These are phyloP conservation scores for Avena sativa DNA, from an alignment of 176 grass and related monocot species.

Conservation along the genomic window DNA sequence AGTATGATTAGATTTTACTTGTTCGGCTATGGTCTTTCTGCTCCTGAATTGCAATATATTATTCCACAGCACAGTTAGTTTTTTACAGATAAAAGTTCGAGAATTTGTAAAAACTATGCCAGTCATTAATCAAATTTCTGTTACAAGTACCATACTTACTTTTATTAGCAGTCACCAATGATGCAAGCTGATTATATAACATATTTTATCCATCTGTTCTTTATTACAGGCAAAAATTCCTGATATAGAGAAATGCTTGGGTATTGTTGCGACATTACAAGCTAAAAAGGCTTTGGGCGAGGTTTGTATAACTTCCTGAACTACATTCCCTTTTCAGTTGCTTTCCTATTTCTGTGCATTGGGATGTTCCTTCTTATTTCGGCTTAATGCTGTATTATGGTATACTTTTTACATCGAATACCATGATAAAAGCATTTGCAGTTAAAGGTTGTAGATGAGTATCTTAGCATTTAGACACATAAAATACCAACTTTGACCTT, in stretches of 20 bases:
- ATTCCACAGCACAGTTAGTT: neutral
- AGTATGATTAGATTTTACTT: conserved; percentile 13
- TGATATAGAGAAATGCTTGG: conserved; percentile 95
- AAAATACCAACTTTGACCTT: neutral
- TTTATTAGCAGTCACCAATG: conserved; percentile 10
- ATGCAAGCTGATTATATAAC: conserved; percentile 28
- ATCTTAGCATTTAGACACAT: neutral
- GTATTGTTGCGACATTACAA: conserved; percentile 75
- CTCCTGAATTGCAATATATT: neutral
- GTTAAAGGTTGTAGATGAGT: neutral
- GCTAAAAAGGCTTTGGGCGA: conserved; percentile 77
- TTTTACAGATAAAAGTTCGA: conserved; percentile 14
- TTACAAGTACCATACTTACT: neutral
- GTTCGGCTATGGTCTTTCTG: neutral
- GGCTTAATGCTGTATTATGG: neutral
- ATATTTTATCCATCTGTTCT: conserved; percentile 21
- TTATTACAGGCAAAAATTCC: conserved; percentile 93
- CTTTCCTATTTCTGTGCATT: neutral
- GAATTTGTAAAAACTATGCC: neutral
- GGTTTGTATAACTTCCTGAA: conserved; percentile 62
- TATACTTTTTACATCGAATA: neutral
- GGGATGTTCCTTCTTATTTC: neutral
- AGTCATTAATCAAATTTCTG: neutral
- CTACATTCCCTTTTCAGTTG: neutral
- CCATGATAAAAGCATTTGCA: neutral